These are phyloP conservation scores for Coemansia sp. DNA, from an alignment of 192 early-diverging fungal genomes.

Conservation along the genomic window DNA sequence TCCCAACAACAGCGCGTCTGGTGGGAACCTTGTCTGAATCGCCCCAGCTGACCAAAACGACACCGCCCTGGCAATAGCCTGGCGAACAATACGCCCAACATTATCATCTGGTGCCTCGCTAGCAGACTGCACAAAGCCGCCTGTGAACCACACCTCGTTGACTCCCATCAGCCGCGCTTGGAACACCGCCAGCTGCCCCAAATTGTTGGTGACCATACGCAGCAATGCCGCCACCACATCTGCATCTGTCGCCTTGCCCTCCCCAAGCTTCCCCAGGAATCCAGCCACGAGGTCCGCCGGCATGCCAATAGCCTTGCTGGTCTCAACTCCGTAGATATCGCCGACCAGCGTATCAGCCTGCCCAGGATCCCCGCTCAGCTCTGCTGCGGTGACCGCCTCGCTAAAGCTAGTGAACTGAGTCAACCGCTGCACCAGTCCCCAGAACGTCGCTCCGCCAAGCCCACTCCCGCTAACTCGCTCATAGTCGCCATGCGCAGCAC, in stretches of 20 bases:
- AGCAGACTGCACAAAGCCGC: conserved; percentile 31
- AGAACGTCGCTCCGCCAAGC: conserved; percentile 50
- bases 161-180: conserved; percentile 35
- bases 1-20: conserved; percentile 30
- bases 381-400: conserved; percentile 18
- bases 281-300: conserved; percentile 52
- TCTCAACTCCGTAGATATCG: conserved; percentile 51
- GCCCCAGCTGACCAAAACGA: conserved; percentile 44
- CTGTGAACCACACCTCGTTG: conserved; percentile 40
- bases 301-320: conserved; percentile 48
- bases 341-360: conserved; percentile 45
- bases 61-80: conserved; percentile 33
- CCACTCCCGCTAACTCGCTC: conserved; percentile 53
- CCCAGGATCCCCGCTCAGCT: conserved; percentile 20
- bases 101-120: not conserved
- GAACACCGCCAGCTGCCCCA: conserved; percentile 52
- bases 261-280: conserved; percentile 46
- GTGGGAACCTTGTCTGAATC: conserved; percentile 26
- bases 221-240: conserved; percentile 44
- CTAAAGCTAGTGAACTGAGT: conserved; percentile 36
- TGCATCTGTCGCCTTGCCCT: conserved; percentile 20
- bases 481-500: conserved; percentile 13
- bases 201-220: conserved; percentile 47
- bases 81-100: conserved; percentile 12
- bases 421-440: conserved; percentile 45